Conservation (phyloP, 2,329 filamentous ascomycete genomes). For the Fusarium buharicum region DNA sequence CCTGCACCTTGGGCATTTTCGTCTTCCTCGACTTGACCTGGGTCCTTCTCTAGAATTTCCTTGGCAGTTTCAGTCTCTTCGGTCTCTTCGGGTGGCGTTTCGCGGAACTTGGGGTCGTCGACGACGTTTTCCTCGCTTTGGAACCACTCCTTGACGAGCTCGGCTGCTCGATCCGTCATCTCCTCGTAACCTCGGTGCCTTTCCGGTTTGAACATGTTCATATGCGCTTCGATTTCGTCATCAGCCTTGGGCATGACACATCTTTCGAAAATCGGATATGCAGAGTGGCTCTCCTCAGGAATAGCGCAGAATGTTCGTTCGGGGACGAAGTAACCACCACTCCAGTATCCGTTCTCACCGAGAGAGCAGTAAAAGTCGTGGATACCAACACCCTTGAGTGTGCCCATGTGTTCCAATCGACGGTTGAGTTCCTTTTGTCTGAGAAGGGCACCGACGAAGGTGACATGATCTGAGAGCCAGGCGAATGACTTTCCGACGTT, state of each 20-base stretch:
- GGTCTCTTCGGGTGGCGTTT: constrained; percentile 52
- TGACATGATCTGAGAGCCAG: constrained; percentile 85
- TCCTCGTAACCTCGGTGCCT: constrained; percentile 72
- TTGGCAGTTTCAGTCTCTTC: constrained; percentile 45
- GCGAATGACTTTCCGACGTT: constrained; percentile 74
- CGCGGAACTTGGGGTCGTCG: constrained; percentile 59
- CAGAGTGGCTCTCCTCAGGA: constrained; percentile 61
- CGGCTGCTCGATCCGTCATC: constrained; percentile 69
- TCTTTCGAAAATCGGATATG: constrained; percentile 59
- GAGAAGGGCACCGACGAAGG: constrained; percentile 84
- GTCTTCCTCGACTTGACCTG: constrained; percentile 24
- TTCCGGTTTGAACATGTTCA: constrained; percentile 70
- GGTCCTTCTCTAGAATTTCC: constrained; percentile 39
- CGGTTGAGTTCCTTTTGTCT: constrained; percentile 76
- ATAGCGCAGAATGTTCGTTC: constrained; percentile 85
- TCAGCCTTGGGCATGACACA: constrained; percentile 70
- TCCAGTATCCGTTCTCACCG: constrained; percentile 75
- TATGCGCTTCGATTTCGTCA: constrained; percentile 80
- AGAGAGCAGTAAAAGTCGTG: constrained; percentile 81
- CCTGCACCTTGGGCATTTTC: constrained; percentile 9
- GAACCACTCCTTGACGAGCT: constrained; percentile 68
- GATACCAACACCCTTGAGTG: constrained; percentile 73
- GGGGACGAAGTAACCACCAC: constrained; percentile 67
- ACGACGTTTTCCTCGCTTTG: constrained; percentile 56
- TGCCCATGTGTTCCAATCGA: constrained; percentile 71